These are phyloP conservation scores for Pseudocercospora vitis DNA, from an alignment of 2,329 filamentous ascomycete species.

Conservation along the genomic window DNA sequence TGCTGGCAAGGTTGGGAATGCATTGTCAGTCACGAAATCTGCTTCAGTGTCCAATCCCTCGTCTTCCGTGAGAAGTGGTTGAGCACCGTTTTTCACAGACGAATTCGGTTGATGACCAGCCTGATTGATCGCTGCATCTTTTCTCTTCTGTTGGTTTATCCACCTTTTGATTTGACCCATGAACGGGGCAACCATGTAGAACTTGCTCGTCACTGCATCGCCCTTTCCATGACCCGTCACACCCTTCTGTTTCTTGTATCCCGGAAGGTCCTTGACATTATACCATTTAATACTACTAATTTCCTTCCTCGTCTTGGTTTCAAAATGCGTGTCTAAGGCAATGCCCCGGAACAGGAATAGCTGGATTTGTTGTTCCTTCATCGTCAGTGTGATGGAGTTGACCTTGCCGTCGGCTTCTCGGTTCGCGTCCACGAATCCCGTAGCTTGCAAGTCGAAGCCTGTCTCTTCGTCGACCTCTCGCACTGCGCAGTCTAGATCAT, in stretches of 20 bases:
- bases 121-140: slow-evolving; percentile 46
- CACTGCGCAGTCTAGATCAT: slow-evolving; percentile 88
- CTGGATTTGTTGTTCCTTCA: slow-evolving; percentile 89
- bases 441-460: slow-evolving; percentile 75
- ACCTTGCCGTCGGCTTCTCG: slow-evolving; percentile 58
- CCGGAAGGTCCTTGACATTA: slow-evolving; percentile 81
- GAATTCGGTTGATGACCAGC: slow-evolving; percentile 20
- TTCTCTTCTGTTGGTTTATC: slow-evolving; percentile 80
- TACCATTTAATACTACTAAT: slow-evolving; percentile 98
- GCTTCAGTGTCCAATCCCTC: slow-evolving; percentile 22
- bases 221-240: slow-evolving; percentile 58
- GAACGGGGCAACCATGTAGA: slow-evolving; percentile 98
- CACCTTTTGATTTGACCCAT: slow-evolving; percentile 81
- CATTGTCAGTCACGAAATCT: slow-evolving; percentile 18
- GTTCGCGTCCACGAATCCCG: slow-evolving; percentile 69
- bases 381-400: slow-evolving; percentile 83
- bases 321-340: slow-evolving; percentile 81
- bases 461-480: slow-evolving; percentile 97
- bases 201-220: slow-evolving; percentile 75
- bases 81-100: slow-evolving; percentile 18
- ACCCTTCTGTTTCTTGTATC: slow-evolving; percentile 69
- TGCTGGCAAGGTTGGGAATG: neutral
- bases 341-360: slow-evolving; percentile 90
- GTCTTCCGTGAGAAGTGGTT: slow-evolving; percentile 23
- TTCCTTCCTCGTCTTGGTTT: slow-evolving; percentile 89